Evolutionary conservation across 1,284 basidiomycete species (phyloP).

Genomic region (Leccinum griseonigrum): DNA sequence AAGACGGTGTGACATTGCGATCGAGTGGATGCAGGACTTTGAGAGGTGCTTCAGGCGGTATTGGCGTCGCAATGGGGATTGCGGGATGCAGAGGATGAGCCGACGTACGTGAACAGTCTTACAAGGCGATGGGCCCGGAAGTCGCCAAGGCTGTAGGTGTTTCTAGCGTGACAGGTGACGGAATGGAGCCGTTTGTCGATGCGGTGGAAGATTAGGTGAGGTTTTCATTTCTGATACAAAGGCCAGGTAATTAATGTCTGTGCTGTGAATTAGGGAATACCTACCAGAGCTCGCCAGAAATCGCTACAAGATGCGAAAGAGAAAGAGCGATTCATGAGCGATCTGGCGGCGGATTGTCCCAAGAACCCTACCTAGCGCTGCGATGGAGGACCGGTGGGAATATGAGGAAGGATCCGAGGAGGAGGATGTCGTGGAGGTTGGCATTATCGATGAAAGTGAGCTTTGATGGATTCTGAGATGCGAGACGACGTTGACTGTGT

Average conservation of each 20-base stretch:
- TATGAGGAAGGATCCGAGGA: conserved; percentile 61
- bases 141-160: conserved; percentile 87
- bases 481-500: conserved; percentile 6
- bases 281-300: conserved; percentile 82
- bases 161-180: conserved; percentile 92
- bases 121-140: conserved; percentile 49
- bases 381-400: conserved; percentile 55
- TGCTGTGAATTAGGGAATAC: conserved; percentile 65
- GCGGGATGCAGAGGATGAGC: conserved; percentile 82
- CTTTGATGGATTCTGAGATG: conserved; percentile 13
- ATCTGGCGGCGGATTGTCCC: conserved; percentile 73
- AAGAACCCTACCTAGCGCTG: conserved; percentile 55
- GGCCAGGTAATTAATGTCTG: conserved; percentile 10
- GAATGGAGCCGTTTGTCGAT: conserved; percentile 87
- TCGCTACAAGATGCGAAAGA: conserved; percentile 66
- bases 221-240: conserved; percentile 6
- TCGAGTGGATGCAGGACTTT: conserved; percentile 99
- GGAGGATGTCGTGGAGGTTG: conserved; percentile 52
- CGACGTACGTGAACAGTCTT: conserved; percentile 99
- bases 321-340: conserved; percentile 81
- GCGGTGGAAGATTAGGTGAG: conserved; percentile 86
- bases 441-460: conserved; percentile 69
- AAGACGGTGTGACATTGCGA: conserved; percentile 91
- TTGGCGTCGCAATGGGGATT: conserved; percentile 63
- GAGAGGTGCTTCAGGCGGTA: conserved; percentile 87